Base-by-base conservation (phyloP, 2,329 filamentous ascomycete genomes). In the Claviceps fusiformis region DNA sequence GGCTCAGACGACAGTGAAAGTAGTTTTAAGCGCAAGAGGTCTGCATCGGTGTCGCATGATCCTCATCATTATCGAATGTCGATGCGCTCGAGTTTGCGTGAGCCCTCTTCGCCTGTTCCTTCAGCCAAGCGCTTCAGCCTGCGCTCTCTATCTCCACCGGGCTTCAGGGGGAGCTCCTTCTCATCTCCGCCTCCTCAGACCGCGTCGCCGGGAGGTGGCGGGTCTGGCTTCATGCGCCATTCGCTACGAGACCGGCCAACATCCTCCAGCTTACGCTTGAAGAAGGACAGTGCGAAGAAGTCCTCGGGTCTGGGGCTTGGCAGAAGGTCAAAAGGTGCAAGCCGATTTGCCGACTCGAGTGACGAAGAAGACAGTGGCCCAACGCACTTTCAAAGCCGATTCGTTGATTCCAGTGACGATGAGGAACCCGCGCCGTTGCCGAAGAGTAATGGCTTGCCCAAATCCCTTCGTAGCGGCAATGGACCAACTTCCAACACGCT, bases 11-110 rank as follows among this genome's bases (percentile, higher is more conserved):
- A 79, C 33, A 89, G 85, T 62, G 84, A 88, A 48, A 95, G 87
- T 70, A 95, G 89, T 66, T 95, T 95, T 72, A 86, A 81, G 64
- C 84, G 88, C 33, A 70, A 74, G 47, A 78, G 79, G 58, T 71
- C 77, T 43, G 65, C 71, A 53, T 65, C 68, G 6, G 69, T 37
- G 8, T 54, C 35, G 10, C n/a, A 70, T 45, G 69, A 75, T 47
- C 75, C 75, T 0, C 78, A 82, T 54, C 77, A 73, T 1, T 88
- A 95, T 75, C 83, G 84, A 56, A 78, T 75, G 53, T 89, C 87
- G 1, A 87, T 95, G 87, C 79, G 90, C 57, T 59, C 62, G 33
- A 62, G 60, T 46, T 39, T 59, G 46, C 62, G 58, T 7, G 64
- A 67, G 13, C 52, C 60, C 24, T 56, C 58, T 11, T 50, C 59